Conservation (phyloP, 2,329 filamentous ascomycete species). For the Cladosporium sp. region DNA sequence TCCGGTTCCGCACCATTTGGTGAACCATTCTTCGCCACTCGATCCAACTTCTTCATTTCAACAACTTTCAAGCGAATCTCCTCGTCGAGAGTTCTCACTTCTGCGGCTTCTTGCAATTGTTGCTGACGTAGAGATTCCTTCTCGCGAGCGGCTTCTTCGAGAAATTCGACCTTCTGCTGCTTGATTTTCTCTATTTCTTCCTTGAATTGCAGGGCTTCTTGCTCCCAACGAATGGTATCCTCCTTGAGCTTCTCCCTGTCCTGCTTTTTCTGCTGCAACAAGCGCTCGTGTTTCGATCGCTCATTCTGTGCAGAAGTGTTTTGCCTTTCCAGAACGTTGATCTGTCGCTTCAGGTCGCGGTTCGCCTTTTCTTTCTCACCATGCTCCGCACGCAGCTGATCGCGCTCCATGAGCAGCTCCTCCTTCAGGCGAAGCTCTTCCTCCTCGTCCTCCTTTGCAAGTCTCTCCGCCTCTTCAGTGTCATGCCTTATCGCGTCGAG, state of each 20-base stretch:
- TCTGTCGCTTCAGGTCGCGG: slow-evolving; percentile 74
- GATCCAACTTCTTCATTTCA: slow-evolving; percentile 70
- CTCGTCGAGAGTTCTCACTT: slow-evolving; percentile 63
- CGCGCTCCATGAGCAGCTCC: slow-evolving; percentile 67
- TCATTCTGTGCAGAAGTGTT: slow-evolving; percentile 78
- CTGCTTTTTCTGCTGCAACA: slow-evolving; percentile 63
- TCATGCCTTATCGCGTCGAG: slow-evolving; percentile 78
- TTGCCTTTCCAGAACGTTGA: slow-evolving; percentile 72
- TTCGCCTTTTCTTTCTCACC: slow-evolving; percentile 91
- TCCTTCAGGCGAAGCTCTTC: slow-evolving; percentile 44
- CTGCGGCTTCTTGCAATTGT: slow-evolving; percentile 31
- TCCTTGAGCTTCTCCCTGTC: slow-evolving; percentile 68
- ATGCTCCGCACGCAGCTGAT: slow-evolving; percentile 69
- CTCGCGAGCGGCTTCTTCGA: slow-evolving; percentile 34
- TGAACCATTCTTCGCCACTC: slow-evolving; percentile 54
- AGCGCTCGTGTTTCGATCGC: slow-evolving; percentile 71
- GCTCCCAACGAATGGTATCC: slow-evolving; percentile 64
- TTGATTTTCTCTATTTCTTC: slow-evolving; percentile 42
- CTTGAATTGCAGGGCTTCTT: slow-evolving; percentile 55
- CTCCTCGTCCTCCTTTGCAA: slow-evolving; percentile 60
- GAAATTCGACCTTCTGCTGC: slow-evolving; percentile 35
- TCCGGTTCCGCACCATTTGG: slow-evolving; percentile 26
- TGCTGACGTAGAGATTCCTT: slow-evolving; percentile 39
- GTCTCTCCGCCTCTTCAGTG: slow-evolving; percentile 70
- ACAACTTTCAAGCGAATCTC: slow-evolving; percentile 68